Percentiles rank a stretch among this genome's conserved stretches.
Evolutionary conservation across 1,284 basidiomycete species (phyloP).

Genomic region (Puccinia coronata): DNA sequence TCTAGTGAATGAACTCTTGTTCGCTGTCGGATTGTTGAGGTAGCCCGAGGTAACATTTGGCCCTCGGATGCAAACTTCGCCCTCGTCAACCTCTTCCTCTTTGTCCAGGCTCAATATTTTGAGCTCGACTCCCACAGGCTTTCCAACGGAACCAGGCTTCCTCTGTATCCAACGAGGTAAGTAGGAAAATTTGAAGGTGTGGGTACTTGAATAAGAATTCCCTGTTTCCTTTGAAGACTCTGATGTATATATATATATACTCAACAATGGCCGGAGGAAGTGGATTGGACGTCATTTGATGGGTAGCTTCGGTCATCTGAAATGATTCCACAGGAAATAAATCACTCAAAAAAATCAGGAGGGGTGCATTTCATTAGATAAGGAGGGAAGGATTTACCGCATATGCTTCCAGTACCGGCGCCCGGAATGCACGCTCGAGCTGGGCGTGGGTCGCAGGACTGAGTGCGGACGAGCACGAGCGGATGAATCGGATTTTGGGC

Average conservation of each 20-base stretch:
- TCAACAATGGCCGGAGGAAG: constrained; percentile 55
- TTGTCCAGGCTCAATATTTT: constrained; percentile 59
- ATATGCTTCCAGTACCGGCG: constrained; percentile 63
- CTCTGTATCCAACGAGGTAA: constrained; percentile 51
- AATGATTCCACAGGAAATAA: constrained; percentile 20
- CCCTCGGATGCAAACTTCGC: constrained; percentile 63
- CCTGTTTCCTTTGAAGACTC: not conserved
- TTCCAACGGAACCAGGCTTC: constrained; percentile 62
- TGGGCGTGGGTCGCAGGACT: constrained; percentile 58
- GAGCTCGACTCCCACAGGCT: constrained; percentile 62
- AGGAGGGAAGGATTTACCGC: constrained; percentile 14
- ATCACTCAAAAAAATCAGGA: not conserved
- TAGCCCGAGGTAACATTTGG: constrained; percentile 62
- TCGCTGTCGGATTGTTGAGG: constrained; percentile 61
- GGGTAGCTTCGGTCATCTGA: constrained; percentile 59
- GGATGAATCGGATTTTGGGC: constrained; percentile 62
- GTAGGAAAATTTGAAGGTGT: not conserved
- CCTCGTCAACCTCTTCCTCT: constrained; percentile 59
- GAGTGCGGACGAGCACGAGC: constrained; percentile 62
- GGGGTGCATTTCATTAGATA: constrained; percentile 9
- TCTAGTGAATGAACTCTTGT: constrained; percentile 58
- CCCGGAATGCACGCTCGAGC: constrained; percentile 61
- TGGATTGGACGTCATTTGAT: constrained; percentile 61
- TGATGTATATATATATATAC: not conserved
- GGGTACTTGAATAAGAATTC: not conserved